Conservation (phyloP, 2,329 filamentous ascomycete species). For the Xylariaceae sp. region DNA sequence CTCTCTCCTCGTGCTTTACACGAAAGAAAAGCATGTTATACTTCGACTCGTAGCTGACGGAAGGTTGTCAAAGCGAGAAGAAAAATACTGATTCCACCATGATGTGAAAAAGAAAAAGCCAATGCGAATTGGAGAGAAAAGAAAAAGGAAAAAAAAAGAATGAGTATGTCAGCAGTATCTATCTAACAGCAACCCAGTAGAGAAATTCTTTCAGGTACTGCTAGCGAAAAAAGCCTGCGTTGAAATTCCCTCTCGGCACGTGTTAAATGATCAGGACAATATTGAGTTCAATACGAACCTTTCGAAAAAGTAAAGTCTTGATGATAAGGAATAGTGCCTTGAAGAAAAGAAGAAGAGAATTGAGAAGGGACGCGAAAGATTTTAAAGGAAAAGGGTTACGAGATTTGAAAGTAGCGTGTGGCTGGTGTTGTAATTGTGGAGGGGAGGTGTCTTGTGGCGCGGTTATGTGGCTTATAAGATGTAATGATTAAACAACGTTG, state of each 20-base stretch:
- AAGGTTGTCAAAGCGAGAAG: background rate
- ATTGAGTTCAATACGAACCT: conserved; percentile 53
- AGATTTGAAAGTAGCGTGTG: background rate
- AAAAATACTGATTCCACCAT: no score
- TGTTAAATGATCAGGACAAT: conserved; percentile 86
- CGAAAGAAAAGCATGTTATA: no score
- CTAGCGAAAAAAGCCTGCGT: conserved; percentile 98
- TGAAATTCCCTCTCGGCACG: conserved; percentile 79
- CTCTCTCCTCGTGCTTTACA: no score
- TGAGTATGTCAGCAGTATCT: conserved; percentile 82
- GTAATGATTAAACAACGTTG: no score
- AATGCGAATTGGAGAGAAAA: background rate
- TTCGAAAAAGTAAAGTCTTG: conserved; percentile 64
- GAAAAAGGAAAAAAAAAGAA: conserved; percentile 17
- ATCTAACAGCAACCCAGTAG: conserved; percentile 92
- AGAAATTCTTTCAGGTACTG: conserved; percentile 74
- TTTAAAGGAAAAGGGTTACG: background rate
- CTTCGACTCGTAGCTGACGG: no score
- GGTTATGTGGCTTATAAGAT: no score
- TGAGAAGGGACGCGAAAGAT: background rate
- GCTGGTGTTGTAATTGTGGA: background rate
- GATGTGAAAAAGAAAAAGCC: no score
- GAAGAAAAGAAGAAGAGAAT: conserved; percentile 28
- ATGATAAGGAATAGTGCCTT: conserved; percentile 95
- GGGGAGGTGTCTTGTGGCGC: background rate